Evolutionary conservation across 306 rosid species (phyloP).

Genomic region (Malus orientalis): DNA sequence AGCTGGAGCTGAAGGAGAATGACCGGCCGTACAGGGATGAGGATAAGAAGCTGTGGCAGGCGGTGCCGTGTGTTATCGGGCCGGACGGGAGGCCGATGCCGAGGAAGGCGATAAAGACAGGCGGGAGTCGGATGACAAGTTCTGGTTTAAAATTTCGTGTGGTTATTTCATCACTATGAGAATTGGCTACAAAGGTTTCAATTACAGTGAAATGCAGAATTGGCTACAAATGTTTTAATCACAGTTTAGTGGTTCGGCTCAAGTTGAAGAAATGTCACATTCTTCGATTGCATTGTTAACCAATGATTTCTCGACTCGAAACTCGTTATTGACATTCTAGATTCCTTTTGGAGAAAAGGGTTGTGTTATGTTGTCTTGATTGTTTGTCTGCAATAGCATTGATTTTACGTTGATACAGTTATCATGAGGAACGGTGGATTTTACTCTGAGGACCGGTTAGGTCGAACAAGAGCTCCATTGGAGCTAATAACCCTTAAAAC

Average conservation of each 20-base stretch:
- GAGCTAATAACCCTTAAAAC: slow-evolving; percentile 73
- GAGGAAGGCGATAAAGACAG: slow-evolving; percentile 51
- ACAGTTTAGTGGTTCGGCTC: background rate
- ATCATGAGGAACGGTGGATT: slow-evolving; percentile 82
- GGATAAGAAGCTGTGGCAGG: slow-evolving; percentile 62
- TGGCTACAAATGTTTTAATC: background rate
- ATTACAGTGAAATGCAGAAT: too few relatives aligned
- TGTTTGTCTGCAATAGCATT: background rate
- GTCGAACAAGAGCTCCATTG: slow-evolving; percentile 77
- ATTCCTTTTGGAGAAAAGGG: background rate
- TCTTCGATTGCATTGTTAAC: background rate
- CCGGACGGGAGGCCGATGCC: slow-evolving; percentile 89
- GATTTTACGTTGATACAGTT: slow-evolving; percentile 29
- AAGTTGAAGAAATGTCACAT: background rate
- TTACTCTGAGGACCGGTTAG: slow-evolving; percentile 85
- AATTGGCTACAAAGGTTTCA: background rate
- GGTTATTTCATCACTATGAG: background rate
- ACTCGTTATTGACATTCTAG: background rate
- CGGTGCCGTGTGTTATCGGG: slow-evolving; percentile 58
- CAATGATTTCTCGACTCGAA: background rate
- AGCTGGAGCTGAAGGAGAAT: slow-evolving; percentile 55
- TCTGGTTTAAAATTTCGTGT: slow-evolving; percentile 23
- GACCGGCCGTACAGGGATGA: slow-evolving; percentile 49
- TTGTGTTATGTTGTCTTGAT: slow-evolving; percentile 6
- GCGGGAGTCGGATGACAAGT: slow-evolving; percentile 43